These are phyloP conservation scores for Penicillium nucicola DNA, from an alignment of 495 filamentous ascomycete genomes.

Conservation along the genomic window DNA sequence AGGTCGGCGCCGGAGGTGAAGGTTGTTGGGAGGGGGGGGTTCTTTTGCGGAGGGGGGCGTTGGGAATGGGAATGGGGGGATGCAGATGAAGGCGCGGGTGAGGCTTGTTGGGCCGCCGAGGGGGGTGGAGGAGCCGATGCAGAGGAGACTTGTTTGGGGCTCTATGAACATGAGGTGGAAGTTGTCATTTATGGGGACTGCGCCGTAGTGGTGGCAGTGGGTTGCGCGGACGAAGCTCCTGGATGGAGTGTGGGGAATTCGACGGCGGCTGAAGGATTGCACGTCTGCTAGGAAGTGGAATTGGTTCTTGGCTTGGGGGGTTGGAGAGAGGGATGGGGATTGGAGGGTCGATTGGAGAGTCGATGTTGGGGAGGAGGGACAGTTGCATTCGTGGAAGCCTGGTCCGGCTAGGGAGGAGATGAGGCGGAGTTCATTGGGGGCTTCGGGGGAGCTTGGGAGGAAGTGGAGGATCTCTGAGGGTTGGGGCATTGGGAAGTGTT, in stretches of 20 bases:
- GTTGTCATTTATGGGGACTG: conserved; percentile 67
- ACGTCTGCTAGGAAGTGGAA: conserved; percentile 29
- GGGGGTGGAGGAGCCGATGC: conserved; percentile 65
- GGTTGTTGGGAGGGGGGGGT: conserved; percentile 39
- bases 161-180: conserved; percentile 70
- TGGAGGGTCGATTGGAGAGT: background rate
- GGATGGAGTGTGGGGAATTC: conserved; percentile 19
- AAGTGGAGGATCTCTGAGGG: conserved; percentile 68
- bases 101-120: conserved; percentile 52
- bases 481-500: conserved; percentile 64
- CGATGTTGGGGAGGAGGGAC: conserved; percentile 10
- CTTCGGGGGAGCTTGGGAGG: conserved; percentile 52
- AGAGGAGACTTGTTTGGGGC: conserved; percentile 56
- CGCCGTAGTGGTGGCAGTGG: conserved; percentile 62
- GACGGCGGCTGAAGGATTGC: conserved; percentile 26
- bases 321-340: conserved; percentile 1
- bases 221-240: conserved; percentile 37
- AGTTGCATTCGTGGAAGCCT: conserved; percentile 31
- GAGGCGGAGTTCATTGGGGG: conserved; percentile 52
- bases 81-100: conserved; percentile 38
- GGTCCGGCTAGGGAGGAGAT: conserved; percentile 63
- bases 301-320: conserved; percentile 24
- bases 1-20: conserved; percentile 61
- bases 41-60: conserved; percentile 36
- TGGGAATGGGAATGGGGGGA: conserved; percentile 31